Percentiles rank a stretch among this genome's conserved stretches.
phyloP scores from a whole-genome alignment of 768 basidiomycete genomes.

The Suillus weaverae region DNA sequence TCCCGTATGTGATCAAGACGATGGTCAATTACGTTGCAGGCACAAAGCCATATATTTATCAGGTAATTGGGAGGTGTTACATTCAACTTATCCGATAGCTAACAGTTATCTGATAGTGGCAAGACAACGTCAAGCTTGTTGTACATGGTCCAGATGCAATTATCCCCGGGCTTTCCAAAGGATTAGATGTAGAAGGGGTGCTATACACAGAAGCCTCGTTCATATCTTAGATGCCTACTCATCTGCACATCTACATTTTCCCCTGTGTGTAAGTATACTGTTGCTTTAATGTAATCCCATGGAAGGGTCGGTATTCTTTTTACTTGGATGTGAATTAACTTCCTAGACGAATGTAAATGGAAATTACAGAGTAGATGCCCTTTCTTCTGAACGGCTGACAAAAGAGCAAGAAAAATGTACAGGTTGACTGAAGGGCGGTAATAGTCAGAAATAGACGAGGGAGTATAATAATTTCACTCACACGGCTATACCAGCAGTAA shows the following conservation, averaged over 20 bases:
- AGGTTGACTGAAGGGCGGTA: slow-evolving; percentile 15
- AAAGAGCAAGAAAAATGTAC: slow-evolving; percentile 25
- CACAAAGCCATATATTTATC: slow-evolving; percentile 93
- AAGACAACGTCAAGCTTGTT: slow-evolving; percentile 52
- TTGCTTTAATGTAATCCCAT: background rate
- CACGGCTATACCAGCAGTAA: slow-evolving; percentile 24
- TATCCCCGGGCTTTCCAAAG: slow-evolving; percentile 41
- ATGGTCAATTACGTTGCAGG: slow-evolving; percentile 92
- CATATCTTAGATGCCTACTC: slow-evolving; percentile 53
- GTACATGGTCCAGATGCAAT: slow-evolving; percentile 44
- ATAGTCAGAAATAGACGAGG: background rate
- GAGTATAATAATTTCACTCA: slow-evolving; percentile 6
- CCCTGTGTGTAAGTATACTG: background rate
- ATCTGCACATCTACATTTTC: background rate
- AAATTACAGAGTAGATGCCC: background rate
- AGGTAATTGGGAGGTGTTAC: slow-evolving; percentile 47
- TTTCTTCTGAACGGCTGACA: slow-evolving; percentile 18
- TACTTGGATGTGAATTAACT: background rate
- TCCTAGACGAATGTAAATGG: background rate
- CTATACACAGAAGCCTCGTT: slow-evolving; percentile 92
- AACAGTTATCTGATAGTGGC: slow-evolving; percentile 42
- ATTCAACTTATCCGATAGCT: background rate
- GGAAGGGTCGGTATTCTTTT: background rate
- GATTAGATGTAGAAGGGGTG: slow-evolving; percentile 56
- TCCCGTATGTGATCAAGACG: slow-evolving; percentile 89